Evolutionary conservation across 2,329 filamentous ascomycete species (phyloP), one percentile per base, ranked within the genome.

Genomic region (Trichoderma koningii): DNA sequence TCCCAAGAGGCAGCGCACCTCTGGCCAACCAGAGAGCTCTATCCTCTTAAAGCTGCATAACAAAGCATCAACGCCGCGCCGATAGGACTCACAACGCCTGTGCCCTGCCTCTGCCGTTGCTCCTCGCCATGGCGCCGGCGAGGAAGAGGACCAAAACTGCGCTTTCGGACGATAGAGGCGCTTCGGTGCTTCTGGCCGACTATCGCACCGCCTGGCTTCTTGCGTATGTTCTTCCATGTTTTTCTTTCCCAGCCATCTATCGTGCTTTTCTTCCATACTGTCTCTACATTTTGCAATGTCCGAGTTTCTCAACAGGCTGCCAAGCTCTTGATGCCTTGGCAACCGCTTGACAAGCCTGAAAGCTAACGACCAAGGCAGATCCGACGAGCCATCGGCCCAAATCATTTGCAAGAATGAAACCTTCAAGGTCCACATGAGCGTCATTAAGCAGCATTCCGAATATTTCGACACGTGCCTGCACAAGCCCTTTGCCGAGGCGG

Each of bases 181-280:
- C 66, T n/a, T 72, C 73, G 12, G 59, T 70, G 28, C 70, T 76
- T 10, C 70, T 74, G 5, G 68, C 71, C 1, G 75, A 77, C 64
- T 69, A 67, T 67, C 74, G 75, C 48, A 76, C 72, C 7, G 69
- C 72, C 7, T 77, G 76, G 76, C 72, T 76, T 2, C 65, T 76
- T 7, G 74, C 73, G 76, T 77, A 72, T 30, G 73, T 69, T 55
- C 47, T 41, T 19, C 15, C 21, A 34, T 7, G 1, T 19, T 19
- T 23, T 3, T 23, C 28, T 7, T 7, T 15, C 21, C 21, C 45
- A 38, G 19, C 17, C 14, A 28, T 3, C 17, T 28, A 45, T n/a
- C 34, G 34, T 3, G 50, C 12, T 34, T 1, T 7, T 28, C 5
- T 26, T 3, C 9, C 23, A 28, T 28, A 17, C 9, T 15, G 7